Percentiles rank a stretch among this genome's conserved stretches.
These are phyloP conservation scores for Porcisia hertigi DNA, from an alignment of 208 protist species.

Conservation along the genomic window DNA sequence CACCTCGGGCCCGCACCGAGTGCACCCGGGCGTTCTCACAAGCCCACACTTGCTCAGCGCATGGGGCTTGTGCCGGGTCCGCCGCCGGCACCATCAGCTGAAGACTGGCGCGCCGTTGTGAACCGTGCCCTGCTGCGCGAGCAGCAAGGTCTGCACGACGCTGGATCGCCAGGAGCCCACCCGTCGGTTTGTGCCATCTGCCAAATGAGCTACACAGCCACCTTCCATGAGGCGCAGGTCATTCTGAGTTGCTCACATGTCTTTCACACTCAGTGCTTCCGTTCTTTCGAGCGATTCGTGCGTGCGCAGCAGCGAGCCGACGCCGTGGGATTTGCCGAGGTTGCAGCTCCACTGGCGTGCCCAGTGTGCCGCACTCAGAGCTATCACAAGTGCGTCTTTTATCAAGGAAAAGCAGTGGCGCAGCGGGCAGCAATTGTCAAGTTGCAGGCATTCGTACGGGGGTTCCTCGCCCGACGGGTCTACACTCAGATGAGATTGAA, in stretches of 20 bases:
- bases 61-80: conserved; percentile 82
- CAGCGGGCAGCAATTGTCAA: conserved; percentile 80
- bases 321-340: conserved; percentile 13
- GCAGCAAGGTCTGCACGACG: neutral
- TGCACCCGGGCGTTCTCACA: conserved; percentile 36
- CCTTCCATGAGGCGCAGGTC: conserved; percentile 65
- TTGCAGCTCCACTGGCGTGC: conserved; percentile 54
- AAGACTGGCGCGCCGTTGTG: conserved; percentile 69
- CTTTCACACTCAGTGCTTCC: conserved; percentile 86
- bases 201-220: conserved; percentile 65
- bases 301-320: conserved; percentile 52
- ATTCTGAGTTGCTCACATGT: conserved; percentile 89
- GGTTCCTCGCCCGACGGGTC: conserved; percentile 55
- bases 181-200: conserved; percentile 74
- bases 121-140: conserved; percentile 53
- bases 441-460: conserved; percentile 69
- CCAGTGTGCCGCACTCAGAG: conserved; percentile 78
- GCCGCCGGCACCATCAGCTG: conserved; percentile 57
- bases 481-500: conserved; percentile 61
- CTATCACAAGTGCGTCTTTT: conserved; percentile 87
- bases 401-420: conserved; percentile 72
- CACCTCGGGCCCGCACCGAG: conserved; percentile 20
- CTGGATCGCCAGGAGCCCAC: neutral
- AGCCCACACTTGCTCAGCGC: conserved; percentile 77
- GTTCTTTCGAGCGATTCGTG: conserved; percentile 80